Conservation (phyloP, 2,329 filamentous ascomycete species). For the Beauveria sp. region DNA sequence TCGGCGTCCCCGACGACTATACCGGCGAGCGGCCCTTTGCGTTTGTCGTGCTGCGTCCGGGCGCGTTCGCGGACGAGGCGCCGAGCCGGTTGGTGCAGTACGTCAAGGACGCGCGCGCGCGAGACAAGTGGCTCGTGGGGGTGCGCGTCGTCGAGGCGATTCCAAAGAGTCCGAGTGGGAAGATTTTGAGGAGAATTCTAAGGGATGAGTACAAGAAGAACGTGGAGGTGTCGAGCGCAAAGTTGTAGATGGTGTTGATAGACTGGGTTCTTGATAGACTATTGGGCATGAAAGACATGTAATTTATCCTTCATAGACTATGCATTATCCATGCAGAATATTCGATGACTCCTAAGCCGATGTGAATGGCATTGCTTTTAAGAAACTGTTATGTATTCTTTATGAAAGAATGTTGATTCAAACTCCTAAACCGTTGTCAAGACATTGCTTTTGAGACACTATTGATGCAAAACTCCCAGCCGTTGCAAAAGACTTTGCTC, state of each 20-base stretch:
- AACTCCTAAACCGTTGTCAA: too few relatives aligned
- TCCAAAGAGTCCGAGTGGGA: conserved; percentile 58
- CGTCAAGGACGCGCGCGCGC: conserved; percentile 49
- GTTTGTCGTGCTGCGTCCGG: conserved; percentile 58
- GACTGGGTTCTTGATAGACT: neutral
- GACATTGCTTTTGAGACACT: too few relatives aligned
- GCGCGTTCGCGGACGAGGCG: conserved; percentile 32
- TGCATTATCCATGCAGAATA: neutral
- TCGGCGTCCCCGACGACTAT: conserved; percentile 57
- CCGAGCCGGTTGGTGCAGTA: conserved; percentile 32
- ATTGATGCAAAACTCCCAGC: neutral
- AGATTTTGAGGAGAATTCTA: conserved; percentile 47
- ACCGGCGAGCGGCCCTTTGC: conserved; percentile 57
- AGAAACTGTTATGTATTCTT: too few relatives aligned
- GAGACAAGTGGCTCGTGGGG: conserved; percentile 49
- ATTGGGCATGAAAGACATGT: neutral
- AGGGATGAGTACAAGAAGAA: neutral
- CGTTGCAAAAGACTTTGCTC: neutral
- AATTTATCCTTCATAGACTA: neutral
- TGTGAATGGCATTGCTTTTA: too few relatives aligned
- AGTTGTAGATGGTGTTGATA: neutral
- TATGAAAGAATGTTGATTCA: too few relatives aligned
- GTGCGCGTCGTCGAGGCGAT: conserved; percentile 49
- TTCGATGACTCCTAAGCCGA: too few relatives aligned
- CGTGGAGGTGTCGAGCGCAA: neutral